phyloP scores from a whole-genome alignment of 2,329 filamentous ascomycete species.

The Pezizomycotina sp. region DNA sequence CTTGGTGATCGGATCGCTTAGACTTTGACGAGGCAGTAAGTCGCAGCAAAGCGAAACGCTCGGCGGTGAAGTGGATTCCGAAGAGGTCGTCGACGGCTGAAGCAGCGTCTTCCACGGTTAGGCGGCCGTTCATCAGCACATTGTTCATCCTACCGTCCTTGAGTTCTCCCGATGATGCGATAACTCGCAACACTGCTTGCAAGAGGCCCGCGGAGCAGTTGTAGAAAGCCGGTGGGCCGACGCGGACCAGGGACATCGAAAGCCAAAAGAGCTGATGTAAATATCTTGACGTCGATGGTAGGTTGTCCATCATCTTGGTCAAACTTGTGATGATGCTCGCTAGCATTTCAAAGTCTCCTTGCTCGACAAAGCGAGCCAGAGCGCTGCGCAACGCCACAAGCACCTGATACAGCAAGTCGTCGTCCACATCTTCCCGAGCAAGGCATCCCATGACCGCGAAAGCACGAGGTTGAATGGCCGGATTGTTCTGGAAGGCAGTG shows the following conservation, averaged over 20 bases:
- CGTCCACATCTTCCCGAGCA: conserved; percentile 54
- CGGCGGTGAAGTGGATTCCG: conserved; percentile 45
- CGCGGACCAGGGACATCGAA: conserved; percentile 47
- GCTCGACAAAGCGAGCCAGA: conserved; percentile 47
- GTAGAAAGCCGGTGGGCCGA: conserved; percentile 46
- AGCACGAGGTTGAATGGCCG: conserved; percentile 50
- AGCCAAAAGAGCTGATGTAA: conserved; percentile 55
- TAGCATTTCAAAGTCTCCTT: conserved; percentile 50
- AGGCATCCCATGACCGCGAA: conserved; percentile 57
- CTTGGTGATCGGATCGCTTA: conserved; percentile 46
- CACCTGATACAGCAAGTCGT: conserved; percentile 54
- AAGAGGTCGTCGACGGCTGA: conserved; percentile 47
- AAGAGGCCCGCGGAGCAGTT: conserved; percentile 50
- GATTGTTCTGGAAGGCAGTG: conserved; percentile 57
- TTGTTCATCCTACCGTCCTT: conserved; percentile 43
- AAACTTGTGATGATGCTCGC: conserved; percentile 49
- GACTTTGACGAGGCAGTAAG: conserved; percentile 47
- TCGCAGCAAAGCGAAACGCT: conserved; percentile 52
- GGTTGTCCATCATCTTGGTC: conserved; percentile 55
- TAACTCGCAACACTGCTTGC: conserved; percentile 47
- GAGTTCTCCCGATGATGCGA: conserved; percentile 44
- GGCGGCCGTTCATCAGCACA: conserved; percentile 44
- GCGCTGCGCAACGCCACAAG: conserved; percentile 50
- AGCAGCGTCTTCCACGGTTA: conserved; percentile 45
- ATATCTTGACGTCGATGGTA: conserved; percentile 50